A percentile compares a stretch with the other conserved stretches of the same genome.
Conservation (phyloP, 1,284 basidiomycete genomes). For the Somion occarium region DNA sequence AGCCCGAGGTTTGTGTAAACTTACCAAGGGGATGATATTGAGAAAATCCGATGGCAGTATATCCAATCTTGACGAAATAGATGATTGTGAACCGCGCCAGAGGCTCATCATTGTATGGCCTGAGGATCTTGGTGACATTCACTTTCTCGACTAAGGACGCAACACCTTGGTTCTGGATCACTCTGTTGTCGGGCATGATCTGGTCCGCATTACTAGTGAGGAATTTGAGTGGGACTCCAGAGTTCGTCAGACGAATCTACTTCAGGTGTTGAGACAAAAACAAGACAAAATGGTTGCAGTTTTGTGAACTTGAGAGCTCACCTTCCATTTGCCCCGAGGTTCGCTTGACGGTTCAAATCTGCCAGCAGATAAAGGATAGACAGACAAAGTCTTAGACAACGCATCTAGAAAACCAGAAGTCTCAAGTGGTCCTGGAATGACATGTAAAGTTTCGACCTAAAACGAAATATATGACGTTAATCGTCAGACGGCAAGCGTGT, state of each 20-base stretch:
- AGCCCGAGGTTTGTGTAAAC: background rate
- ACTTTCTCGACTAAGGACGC: conserved; percentile 6
- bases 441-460: conserved; percentile 15
- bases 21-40: conserved; percentile 10
- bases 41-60: conserved; percentile 14
- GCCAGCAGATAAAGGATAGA: conserved; percentile 13
- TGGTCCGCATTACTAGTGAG: conserved; percentile 10
- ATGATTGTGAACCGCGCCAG: conserved; percentile 13
- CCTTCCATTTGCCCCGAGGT: conserved; percentile 10
- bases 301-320: background rate
- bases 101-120: conserved; percentile 11
- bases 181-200: conserved; percentile 8
- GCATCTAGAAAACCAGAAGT: conserved; percentile 11
- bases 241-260: conserved; percentile 13
- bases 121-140: conserved; percentile 5
- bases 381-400: conserved; percentile 10
- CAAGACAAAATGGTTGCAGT: background rate
- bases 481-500: background rate
- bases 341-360: conserved; percentile 7
- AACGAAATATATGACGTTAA: background rate
- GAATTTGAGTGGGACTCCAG: conserved; percentile 12
- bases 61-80: conserved; percentile 10
- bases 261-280: too few relatives aligned
- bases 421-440: conserved; percentile 14
- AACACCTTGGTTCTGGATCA: conserved; percentile 12